Base-by-base conservation (phyloP, 2,329 filamentous ascomycete species). In the Monilinia polystroma region DNA sequence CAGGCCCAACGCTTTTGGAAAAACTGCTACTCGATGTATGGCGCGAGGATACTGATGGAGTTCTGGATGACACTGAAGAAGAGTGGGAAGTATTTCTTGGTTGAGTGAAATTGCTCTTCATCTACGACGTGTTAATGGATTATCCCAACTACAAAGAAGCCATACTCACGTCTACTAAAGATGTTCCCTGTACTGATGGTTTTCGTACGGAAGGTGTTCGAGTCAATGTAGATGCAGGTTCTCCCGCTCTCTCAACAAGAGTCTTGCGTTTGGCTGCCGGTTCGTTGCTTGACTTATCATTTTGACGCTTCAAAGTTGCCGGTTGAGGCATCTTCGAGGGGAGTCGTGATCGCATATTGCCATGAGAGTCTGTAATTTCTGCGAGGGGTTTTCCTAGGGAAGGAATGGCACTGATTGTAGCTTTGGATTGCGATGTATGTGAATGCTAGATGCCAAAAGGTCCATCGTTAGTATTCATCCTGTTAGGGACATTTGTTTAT, bases 181-280 rank as follows among this genome's bases (percentile, higher is more conserved):
- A 70, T 62, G 70, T 72, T 8, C 70, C 72, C 58, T 73, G 75
- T 14, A 75, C 68, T n/a, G 66, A 74, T 51, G 79, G 76, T 70
- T 80, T 81, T 66, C 77, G 75, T 65, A 77, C 80, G 60, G 77
- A 76, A 47, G 79, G 79, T 66, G 80, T 78, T 68, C 79, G 75
- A 43, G 77, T 74, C 60, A 77, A 76, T 53, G 45, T 23, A 18
- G 80, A 75, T 55, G 78, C 76, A 43, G 79, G 82, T 68, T 89
- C 86, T 68, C 77, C 82, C 43, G 82, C 85, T 70, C 81, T 80
- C 66, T 88, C 84, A 26, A 77, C 77, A 35, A 88, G 77, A 18
- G 84, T 85, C 73, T 86, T 87, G 66, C 87, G 81, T 77, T 90
- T 90, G 3, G 85, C 73, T 60, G 86, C 83, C 26, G 86, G 81